Evolutionary conservation across 2,329 filamentous ascomycete species (phyloP), one percentile per base, ranked within the genome.

Genomic region (Trichoderma sp.): DNA sequence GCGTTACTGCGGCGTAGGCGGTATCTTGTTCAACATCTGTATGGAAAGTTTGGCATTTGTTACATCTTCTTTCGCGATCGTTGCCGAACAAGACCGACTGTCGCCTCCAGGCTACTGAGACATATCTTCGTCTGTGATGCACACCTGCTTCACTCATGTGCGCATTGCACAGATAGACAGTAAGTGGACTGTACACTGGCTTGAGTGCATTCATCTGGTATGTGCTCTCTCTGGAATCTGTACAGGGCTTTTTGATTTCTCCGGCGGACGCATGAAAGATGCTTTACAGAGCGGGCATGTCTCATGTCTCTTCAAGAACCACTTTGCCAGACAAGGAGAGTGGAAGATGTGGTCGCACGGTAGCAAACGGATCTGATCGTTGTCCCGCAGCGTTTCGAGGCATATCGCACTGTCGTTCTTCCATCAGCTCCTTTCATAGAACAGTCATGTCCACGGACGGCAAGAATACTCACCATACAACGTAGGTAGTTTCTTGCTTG

Each of bases 271-370:
- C 62, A 65, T 61, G 12, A 60, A 67, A 10, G 55, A 60, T 3
- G 62, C 63, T 34, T 67, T 67, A 43, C 67, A 71, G 9, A 70
- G 66, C 15, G 69, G 69, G 43, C 69, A 70, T 12, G 64, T 68
- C 28, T 69, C 28, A 48, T 70, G 69, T 41, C 52, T 57, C 47
- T 66, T 67, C 7, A 68, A 55, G 43, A 60, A 68, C 69, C 69
- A 70, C 12, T 61, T 62, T 19, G 50, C 50, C 21, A 70, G 65
- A 50, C 69, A 70, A 4, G 50, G 43, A 6, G 69, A 64, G 56
- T 70, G 69, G 43, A 69, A 70, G 14, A 68, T 63, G 45, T 70
- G 69, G 2, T 55, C 47, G 50, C 69, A 70, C 17, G 64, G 57
- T 12, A 70, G 43, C 39, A 56, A 30, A 6, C 69, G 68, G 17